Evolutionary conservation across 768 basidiomycete species (phyloP), one percentile per base, ranked within the genome.

Genomic region (Thelephora aurantiotincta): DNA sequence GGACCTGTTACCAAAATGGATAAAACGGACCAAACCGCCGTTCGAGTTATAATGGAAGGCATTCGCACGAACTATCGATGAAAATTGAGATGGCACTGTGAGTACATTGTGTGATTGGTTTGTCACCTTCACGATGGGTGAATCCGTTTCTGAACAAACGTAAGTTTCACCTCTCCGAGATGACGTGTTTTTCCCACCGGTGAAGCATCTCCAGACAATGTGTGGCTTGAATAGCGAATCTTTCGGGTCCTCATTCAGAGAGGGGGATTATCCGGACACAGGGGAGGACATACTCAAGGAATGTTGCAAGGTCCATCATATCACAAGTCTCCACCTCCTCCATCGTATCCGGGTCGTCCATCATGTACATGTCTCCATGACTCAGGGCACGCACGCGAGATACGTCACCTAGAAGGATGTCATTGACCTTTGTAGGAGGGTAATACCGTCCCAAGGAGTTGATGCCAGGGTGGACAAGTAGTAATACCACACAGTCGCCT

Each of bases 271-370:
- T 26, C 14, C 19, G 38, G 13, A 18, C 2, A 23, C 11, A 16
- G 23, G 5, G 22, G 16, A 7, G 35, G 11, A 58, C 75, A 49
- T 54, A 82, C 80, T 86, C 82, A 2, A 86, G 67, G 61, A 84
- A 86, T 0, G 80, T 75, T 12, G 81, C 81, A 14, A 86, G 64
- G 58, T 86, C 83, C 78, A 86, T 83, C 45, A 82, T 73, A 56
- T 81, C 80, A 44, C 75, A 75, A 6, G 67, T 69, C 52, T 75
- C 78, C 61, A 74, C 67, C 47, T 74, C 76, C 47, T 76, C 78
- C 43, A 65, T 58, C 41, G 66, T 49, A 44, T 70, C 67, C 2
- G 63, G 58, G 45, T 74, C 74, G 48, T 73, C 71, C 12, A 66
- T 60, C 71, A 77, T 75, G 52, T 68, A 69, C 12, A 68, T 59